Base-by-base conservation (phyloP, 306 rosid genomes). In the Albizia julibrissin region DNA sequence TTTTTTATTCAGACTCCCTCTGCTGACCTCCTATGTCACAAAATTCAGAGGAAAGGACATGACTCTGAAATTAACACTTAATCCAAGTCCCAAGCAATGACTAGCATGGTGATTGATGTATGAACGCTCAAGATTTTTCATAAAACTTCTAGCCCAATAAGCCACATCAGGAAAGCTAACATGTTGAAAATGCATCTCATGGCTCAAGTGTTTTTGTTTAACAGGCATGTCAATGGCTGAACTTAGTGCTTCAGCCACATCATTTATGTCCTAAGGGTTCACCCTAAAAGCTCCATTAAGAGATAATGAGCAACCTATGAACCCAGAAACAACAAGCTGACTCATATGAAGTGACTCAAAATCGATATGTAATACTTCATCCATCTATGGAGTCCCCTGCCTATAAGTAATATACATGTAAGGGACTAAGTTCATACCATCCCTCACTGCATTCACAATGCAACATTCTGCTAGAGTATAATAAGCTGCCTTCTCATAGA, bases 381-480 rank as follows among this genome's bases (percentile, higher is more conserved):
- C 90, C 88, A 87, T 88, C 52, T 72, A 74, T 5, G 82, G 81
- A 82, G 85, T 83, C 56, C 97, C 92, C 68, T 92, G 90, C 88
- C 97, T 90, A 69, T 89, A 92, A 78, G 91, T 76, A 58, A 87
- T 84, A 68, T 92, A 91, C 78, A 85, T 80, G 43, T 92, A 92
- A 0, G 94, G 93, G 42, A 88, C 72, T 80, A 92, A 83, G 86
- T 92, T 92, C 97, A 92, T 89, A 69, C 94, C 97, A 83, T 92
- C 97, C 81, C 94, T 86, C 54, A 92, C 93, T 8, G 97, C 97
- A 86, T 91, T 88, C 50, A 92, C 93, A 42, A 91, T 79, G 83
- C 91, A 92, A 66, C 97, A 92, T 71, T 92, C 97, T 15, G 94
- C 93, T 82, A 87, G 49, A 66, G 88, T 85, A 73, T 76, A 89